phyloP scores from a whole-genome alignment of 2,329 filamentous ascomycete species.

The Diaporthe vaccinii region DNA sequence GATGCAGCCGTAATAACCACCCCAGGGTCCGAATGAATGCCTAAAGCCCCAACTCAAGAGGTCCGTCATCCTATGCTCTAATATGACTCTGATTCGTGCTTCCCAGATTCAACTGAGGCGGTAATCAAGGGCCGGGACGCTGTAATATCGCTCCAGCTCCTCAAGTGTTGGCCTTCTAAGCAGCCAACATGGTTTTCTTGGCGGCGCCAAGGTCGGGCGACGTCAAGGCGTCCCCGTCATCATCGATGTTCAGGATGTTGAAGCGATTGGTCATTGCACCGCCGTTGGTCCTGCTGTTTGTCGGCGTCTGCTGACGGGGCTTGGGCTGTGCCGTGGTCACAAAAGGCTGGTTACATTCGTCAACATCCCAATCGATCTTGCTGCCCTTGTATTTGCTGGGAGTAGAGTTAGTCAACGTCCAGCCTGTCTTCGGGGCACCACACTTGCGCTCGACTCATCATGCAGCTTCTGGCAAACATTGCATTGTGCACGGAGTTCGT shows the following conservation, averaged over 20 bases:
- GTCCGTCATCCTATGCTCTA: neutral
- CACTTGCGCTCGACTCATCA: constrained; percentile 73
- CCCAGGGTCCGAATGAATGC: constrained; percentile 4
- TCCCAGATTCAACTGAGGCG: neutral
- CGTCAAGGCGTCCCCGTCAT: constrained; percentile 54
- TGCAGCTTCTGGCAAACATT: constrained; percentile 81
- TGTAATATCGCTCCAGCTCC: neutral
- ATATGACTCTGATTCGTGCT: neutral
- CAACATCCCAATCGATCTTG: constrained; percentile 77
- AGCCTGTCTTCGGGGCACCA: neutral
- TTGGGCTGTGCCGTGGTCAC: constrained; percentile 47
- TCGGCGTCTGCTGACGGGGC: constrained; percentile 46
- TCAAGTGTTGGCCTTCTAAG: constrained; percentile 40
- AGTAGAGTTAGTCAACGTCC: constrained; percentile 2
- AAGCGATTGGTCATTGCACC: constrained; percentile 70
- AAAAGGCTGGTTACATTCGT: constrained; percentile 78
- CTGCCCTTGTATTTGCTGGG: constrained; percentile 75
- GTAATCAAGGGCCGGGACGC: neutral
- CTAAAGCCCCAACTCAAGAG: neutral
- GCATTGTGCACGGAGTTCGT: constrained; percentile 85
- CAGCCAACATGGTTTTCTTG: constrained; percentile 46
- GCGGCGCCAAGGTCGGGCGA: constrained; percentile 37
- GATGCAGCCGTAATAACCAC: neutral
- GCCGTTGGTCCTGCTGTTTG: constrained; percentile 50
- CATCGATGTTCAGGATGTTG: constrained; percentile 68